A percentile compares a stretch with the other conserved stretches of the same genome.
These are phyloP conservation scores for Clavaria fumosa DNA, from an alignment of 768 basidiomycete species.

Conservation along the genomic window DNA sequence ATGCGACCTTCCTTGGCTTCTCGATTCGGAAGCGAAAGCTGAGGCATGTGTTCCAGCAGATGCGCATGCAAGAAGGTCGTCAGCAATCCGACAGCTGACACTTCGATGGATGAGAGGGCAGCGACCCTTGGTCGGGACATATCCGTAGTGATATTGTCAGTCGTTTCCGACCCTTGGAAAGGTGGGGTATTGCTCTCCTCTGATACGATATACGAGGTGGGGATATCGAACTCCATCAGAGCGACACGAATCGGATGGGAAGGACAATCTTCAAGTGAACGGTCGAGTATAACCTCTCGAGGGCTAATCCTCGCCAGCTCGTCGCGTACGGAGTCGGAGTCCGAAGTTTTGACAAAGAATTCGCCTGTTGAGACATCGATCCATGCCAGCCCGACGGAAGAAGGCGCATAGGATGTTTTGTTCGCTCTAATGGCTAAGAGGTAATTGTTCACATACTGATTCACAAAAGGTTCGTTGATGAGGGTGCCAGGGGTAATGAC, in stretches of 20 bases:
- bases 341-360: conserved; percentile 60
- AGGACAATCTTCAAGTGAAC: conserved; percentile 21
- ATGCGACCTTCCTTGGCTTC: conserved; percentile 46
- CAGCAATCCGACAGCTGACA: conserved; percentile 42
- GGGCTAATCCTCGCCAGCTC: conserved; percentile 73
- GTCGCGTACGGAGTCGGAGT: conserved; percentile 46
- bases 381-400: conserved; percentile 85
- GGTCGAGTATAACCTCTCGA: conserved; percentile 62
- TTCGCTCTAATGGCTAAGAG: conserved; percentile 45
- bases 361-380: conserved; percentile 92
- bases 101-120: conserved; percentile 27
- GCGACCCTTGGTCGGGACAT: background rate
- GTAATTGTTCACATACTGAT: conserved; percentile 80
- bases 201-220: conserved; percentile 32
- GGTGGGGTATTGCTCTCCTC: conserved; percentile 3
- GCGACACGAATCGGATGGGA: conserved; percentile 31
- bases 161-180: background rate
- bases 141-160: conserved; percentile 3
- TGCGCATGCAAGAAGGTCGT: conserved; percentile 49
- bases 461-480: conserved; percentile 80
- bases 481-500: conserved; percentile 90
- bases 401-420: conserved; percentile 1
- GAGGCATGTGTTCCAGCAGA: conserved; percentile 68
- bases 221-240: conserved; percentile 37
- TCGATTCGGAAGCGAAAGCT: conserved; percentile 36